Conservation (phyloP, 805 yeast species). For the Brettanomyces custersianus region DNA sequence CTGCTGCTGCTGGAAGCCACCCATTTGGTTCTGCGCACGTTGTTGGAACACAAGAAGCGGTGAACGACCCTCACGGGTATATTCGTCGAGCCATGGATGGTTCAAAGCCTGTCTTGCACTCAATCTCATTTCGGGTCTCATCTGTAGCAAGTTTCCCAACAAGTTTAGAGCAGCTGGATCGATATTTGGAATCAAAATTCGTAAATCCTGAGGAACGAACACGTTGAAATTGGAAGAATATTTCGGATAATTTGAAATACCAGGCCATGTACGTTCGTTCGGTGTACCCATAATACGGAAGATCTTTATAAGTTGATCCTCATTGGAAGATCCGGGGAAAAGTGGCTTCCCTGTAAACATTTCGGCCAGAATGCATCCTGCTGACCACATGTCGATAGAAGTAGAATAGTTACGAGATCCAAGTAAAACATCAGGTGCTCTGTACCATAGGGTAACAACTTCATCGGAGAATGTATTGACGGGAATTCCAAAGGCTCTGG, state of each 20-base stretch:
- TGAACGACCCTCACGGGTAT: slow-evolving; percentile 25
- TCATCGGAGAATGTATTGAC: slow-evolving; percentile 96
- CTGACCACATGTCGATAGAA: slow-evolving; percentile 97
- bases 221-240: slow-evolving; percentile 77
- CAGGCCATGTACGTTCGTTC: slow-evolving; percentile 94
- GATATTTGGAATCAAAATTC: slow-evolving; percentile 56
- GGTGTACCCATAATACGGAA: slow-evolving; percentile 96
- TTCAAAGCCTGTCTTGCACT: slow-evolving; percentile 55
- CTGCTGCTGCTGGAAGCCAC: neutral
- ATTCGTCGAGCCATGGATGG: slow-evolving; percentile 79
- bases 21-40: slow-evolving; percentile 1
- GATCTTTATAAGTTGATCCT: slow-evolving; percentile 86
- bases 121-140: slow-evolving; percentile 53
- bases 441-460: slow-evolving; percentile 95
- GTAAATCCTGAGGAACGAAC: slow-evolving; percentile 81
- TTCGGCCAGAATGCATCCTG: slow-evolving; percentile 96
- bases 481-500: slow-evolving; percentile 96
- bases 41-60: slow-evolving; percentile 3
- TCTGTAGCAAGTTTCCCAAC: slow-evolving; percentile 47
- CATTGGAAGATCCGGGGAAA: slow-evolving; percentile 94
- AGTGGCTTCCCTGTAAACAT: slow-evolving; percentile 98
- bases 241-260: slow-evolving; percentile 83
- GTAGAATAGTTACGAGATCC: slow-evolving; percentile 96
- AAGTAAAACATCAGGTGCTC: slow-evolving; percentile 93
- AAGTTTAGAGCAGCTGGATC: slow-evolving; percentile 64